Conservation (phyloP, 345 rosid species). For the Melaleuca alternifolia region DNA sequence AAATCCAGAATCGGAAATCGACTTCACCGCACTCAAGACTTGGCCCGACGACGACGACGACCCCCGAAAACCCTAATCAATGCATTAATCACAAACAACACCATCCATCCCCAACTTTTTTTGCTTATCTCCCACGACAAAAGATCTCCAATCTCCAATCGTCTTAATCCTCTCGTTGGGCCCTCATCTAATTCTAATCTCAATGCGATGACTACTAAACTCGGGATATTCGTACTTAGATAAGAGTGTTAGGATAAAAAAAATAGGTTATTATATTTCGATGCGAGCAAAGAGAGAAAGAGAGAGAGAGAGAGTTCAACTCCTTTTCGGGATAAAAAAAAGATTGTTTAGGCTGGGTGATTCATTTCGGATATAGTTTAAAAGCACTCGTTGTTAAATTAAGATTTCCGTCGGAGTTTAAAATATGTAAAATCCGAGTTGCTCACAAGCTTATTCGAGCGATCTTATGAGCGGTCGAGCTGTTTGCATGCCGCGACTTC, state of each 20-base stretch:
- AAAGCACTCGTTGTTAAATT: not conserved
- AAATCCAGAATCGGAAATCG: not conserved
- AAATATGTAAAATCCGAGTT: not conserved
- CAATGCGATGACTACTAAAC: not conserved
- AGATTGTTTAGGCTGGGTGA: not conserved
- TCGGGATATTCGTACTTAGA: not conserved
- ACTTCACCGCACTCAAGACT: not conserved
- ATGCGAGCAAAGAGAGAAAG: not conserved
- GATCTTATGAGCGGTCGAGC: accelerated
- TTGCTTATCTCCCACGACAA: not conserved
- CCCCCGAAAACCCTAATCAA: not conserved
- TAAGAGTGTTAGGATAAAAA: not conserved
- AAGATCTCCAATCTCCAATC: not conserved
- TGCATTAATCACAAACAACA: not conserved
- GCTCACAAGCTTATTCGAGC: not conserved
- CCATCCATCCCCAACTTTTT: no score
- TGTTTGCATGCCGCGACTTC: not conserved
- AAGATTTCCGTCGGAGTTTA: not conserved
- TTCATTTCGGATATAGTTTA: not conserved
- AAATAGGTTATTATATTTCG: not conserved
- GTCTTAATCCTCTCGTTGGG: no score
- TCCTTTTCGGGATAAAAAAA: not conserved
- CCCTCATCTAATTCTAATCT: no score
- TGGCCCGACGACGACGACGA: not conserved
- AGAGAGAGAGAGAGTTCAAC: not conserved